phyloP scores from a whole-genome alignment of 1,284 basidiomycete genomes.

The Sporisorium reilianum region DNA sequence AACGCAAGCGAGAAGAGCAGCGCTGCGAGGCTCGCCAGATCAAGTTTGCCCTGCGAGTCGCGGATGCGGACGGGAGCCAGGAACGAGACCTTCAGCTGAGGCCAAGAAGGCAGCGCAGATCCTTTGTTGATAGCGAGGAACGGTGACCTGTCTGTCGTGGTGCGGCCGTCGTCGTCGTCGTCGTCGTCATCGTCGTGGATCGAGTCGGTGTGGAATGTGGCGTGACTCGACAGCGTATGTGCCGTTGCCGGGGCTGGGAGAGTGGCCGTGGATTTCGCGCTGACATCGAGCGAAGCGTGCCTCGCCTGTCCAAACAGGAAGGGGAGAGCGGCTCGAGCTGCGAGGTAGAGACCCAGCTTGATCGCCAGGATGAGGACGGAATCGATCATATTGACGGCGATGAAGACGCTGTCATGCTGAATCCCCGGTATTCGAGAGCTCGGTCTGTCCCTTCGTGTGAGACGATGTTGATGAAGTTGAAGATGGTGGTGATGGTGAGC shows the following conservation, averaged over 20 bases:
- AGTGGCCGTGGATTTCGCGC: conserved; percentile 6
- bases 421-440: no score
- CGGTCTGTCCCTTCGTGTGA: no score
- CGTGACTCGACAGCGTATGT: neutral
- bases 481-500: neutral
- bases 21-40: conserved; percentile 43
- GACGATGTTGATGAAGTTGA: neutral
- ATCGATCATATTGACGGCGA: conserved; percentile 24
- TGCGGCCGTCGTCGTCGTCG: conserved; percentile 16
- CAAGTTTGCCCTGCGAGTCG: conserved; percentile 28
- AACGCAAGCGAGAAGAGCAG: conserved; percentile 61
- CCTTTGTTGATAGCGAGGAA: conserved; percentile 32
- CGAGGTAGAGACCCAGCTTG: conserved; percentile 40
- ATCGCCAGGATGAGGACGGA: conserved; percentile 38
- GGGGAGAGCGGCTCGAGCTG: conserved; percentile 50
- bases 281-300: conserved; percentile 58
- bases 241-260: conserved; percentile 39
- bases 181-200: conserved; percentile 37
- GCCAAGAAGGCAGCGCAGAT: conserved; percentile 20
- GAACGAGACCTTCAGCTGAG: conserved; percentile 28
- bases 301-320: conserved; percentile 62
- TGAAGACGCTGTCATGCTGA: conserved; percentile 11
- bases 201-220: conserved; percentile 16
- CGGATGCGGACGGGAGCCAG: conserved; percentile 27
- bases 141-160: conserved; percentile 24